Conservation (phyloP, 2,329 filamentous ascomycete species). For the Botrytis aclada region DNA sequence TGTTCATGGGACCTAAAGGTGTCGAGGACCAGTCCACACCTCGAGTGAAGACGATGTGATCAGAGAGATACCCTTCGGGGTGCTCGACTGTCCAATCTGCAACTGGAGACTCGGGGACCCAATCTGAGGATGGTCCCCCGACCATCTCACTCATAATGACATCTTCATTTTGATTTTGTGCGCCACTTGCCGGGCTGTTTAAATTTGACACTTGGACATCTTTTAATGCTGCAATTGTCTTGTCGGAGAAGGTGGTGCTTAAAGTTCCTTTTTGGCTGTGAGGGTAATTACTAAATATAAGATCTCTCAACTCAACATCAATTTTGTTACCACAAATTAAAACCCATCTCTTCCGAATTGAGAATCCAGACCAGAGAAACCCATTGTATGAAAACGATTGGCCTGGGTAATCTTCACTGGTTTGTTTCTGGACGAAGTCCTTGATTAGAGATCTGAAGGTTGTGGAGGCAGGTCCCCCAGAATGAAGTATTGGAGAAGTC, state of each 20-base stretch:
- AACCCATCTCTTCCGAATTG: slow-evolving; percentile 9
- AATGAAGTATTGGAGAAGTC: not conserved
- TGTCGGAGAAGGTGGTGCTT: slow-evolving; percentile 13
- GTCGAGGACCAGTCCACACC: slow-evolving; percentile 71
- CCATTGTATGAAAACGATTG: slow-evolving; percentile 10
- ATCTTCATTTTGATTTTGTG: not conserved
- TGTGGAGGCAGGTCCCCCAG: not conserved
- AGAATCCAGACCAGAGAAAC: slow-evolving; percentile 11
- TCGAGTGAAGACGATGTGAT: slow-evolving; percentile 69
- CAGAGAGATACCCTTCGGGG: slow-evolving; percentile 51
- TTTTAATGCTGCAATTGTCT: slow-evolving; percentile 9
- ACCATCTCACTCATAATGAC: not conserved
- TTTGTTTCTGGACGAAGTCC: slow-evolving; percentile 9
- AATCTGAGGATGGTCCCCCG: not conserved
- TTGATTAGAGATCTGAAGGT: slow-evolving; percentile 9
- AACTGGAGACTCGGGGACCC: not conserved
- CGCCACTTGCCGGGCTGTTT: not conserved
- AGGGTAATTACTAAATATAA: slow-evolving; percentile 47
- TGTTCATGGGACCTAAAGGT: slow-evolving; percentile 63
- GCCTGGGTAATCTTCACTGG: not conserved
- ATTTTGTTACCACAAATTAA: slow-evolving; percentile 16
- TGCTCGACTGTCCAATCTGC: not conserved
- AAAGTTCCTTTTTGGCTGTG: not conserved
- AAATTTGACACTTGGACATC: slow-evolving; percentile 3
- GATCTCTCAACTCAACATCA: slow-evolving; percentile 11